phyloP scores from a whole-genome alignment of 352 stramenopile species.

The Globisporangium cederbergense region DNA sequence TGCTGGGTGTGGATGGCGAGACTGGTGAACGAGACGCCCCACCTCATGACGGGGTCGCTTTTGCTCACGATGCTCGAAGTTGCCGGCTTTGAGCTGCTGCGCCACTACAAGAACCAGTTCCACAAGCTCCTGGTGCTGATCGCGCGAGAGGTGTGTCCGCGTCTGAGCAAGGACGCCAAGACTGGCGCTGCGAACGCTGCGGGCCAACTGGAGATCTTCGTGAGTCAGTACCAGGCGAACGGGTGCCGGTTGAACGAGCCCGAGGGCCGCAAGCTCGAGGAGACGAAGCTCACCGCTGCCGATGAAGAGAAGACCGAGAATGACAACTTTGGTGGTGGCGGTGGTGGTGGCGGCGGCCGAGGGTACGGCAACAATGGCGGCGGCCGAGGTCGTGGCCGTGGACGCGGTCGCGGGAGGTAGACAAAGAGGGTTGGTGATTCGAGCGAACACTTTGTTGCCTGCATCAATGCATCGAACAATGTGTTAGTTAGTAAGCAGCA shows the following conservation, averaged over 20 bases:
- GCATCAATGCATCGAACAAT: not conserved
- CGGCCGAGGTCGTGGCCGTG: constrained; percentile 30
- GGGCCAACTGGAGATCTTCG: constrained; percentile 69
- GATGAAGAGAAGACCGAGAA: constrained; percentile 71
- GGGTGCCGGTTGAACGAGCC: constrained; percentile 52
- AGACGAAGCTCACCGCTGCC: constrained; percentile 55
- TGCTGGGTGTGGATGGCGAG: constrained; percentile 73
- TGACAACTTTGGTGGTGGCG: constrained; percentile 26
- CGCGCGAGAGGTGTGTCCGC: constrained; percentile 53
- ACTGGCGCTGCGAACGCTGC: constrained; percentile 74
- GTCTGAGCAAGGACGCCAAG: constrained; percentile 67
- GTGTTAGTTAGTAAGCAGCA: not conserved
- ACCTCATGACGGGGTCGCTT: constrained; percentile 68
- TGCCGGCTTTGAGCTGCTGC: constrained; percentile 60
- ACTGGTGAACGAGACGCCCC: constrained; percentile 61
- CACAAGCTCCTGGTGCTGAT: constrained; percentile 76
- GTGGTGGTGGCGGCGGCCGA: constrained; percentile 23
- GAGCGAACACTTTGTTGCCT: not conserved
- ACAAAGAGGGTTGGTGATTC: constrained; percentile 4
- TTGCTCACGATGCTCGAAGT: constrained; percentile 79
- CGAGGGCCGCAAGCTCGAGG: constrained; percentile 61
- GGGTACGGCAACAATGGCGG: constrained; percentile 18
- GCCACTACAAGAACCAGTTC: constrained; percentile 71
- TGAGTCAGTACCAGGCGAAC: constrained; percentile 66
- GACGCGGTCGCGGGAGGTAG: constrained; percentile 30